Conservation (phyloP, 225 moss, liverwort and hornwort genomes). For the Climacium dendroides region DNA sequence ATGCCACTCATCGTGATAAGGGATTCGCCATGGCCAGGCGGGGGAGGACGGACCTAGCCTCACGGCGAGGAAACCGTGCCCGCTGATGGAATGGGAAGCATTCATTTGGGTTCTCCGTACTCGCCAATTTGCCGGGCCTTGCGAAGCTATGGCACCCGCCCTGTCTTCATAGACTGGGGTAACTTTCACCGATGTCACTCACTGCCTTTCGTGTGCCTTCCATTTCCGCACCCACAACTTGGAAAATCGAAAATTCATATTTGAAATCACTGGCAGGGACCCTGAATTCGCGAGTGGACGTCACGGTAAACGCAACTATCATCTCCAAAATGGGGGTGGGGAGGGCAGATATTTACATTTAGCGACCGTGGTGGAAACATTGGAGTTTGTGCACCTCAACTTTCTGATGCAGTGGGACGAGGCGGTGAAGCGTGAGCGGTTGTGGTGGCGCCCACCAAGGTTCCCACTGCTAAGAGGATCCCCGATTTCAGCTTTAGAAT, state of each 20-base stretch:
- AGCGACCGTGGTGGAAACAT: not conserved
- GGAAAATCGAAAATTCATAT: not conserved
- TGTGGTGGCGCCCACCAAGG: conserved; percentile 18
- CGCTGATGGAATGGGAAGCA: not conserved
- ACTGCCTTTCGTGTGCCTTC: not conserved
- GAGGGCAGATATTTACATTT: not conserved
- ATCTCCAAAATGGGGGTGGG: not conserved
- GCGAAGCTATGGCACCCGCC: not conserved
- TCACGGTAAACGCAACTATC: not conserved
- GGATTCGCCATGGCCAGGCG: not conserved
- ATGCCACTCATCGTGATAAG: not conserved
- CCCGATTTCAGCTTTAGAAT: not conserved
- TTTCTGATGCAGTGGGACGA: not conserved
- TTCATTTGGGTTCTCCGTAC: not conserved
- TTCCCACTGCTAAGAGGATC: conserved; percentile 12
- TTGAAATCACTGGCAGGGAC: not conserved
- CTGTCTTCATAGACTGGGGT: not conserved
- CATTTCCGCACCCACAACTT: not conserved
- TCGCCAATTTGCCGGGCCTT: not conserved
- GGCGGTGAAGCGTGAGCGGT: not conserved
- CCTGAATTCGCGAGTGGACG: not conserved
- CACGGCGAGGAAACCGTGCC: not conserved
- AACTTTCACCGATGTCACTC: not conserved
- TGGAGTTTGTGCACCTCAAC: not conserved
- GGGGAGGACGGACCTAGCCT: no score